Conservation (phyloP, 73 alveolate species). For the Symbiodinium natans region DNA sequence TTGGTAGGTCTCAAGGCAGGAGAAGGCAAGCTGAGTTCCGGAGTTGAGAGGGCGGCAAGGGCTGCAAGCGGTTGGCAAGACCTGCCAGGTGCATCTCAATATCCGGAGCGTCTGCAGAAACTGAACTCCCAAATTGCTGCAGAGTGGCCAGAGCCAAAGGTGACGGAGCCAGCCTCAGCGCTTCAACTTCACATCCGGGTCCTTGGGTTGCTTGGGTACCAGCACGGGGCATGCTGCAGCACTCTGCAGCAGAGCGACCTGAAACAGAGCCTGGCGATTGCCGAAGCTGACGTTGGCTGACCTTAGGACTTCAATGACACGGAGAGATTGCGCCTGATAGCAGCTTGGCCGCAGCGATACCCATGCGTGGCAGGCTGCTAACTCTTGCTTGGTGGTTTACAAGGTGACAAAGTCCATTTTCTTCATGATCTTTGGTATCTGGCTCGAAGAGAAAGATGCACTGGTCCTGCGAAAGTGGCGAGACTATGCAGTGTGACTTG, state of each 20-base stretch:
- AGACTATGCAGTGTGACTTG: conserved; percentile 26
- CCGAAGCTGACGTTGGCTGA: background rate
- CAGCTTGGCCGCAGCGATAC: background rate
- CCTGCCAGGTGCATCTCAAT: background rate
- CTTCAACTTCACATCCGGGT: background rate
- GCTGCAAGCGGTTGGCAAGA: too few relatives aligned
- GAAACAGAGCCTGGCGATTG: too few relatives aligned
- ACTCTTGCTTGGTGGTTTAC: background rate
- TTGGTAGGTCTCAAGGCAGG: too few relatives aligned
- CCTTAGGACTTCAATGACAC: conserved; percentile 25
- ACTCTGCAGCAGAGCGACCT: too few relatives aligned
- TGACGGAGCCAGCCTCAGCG: conserved; percentile 12
- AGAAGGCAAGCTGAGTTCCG: too few relatives aligned
- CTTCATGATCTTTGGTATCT: conserved; percentile 69
- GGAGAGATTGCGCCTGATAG: background rate
- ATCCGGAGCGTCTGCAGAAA: conserved; percentile 38
- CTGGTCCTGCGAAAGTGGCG: conserved; percentile 19
- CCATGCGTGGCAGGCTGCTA: background rate
- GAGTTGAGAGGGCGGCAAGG: too few relatives aligned
- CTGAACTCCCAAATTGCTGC: background rate
- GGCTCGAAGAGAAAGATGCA: conserved; percentile 40
- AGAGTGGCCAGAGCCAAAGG: conserved; percentile 44
- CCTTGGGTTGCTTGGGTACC: background rate
- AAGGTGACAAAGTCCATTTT: conserved; percentile 49
- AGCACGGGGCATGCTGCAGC: too few relatives aligned